Evolutionary conservation across 2,329 filamentous ascomycete genomes (phyloP).

Genomic region (Fusarium euwallaceae): DNA sequence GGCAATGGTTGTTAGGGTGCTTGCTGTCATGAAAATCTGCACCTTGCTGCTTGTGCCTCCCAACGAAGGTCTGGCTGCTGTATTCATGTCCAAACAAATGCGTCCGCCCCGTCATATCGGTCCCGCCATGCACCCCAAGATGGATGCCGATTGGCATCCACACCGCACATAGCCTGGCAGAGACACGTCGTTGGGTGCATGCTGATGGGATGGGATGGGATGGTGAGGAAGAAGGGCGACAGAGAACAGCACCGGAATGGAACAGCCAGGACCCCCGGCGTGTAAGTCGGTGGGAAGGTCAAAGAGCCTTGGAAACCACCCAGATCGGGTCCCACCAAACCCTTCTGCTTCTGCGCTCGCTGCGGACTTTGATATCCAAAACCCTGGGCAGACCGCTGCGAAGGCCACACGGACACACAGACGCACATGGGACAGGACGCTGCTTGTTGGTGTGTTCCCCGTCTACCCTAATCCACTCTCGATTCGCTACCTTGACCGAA

Average conservation of each 20-base stretch:
- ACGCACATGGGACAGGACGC: not conserved
- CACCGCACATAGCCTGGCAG: slow-evolving; percentile 37
- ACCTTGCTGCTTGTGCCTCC: slow-evolving; percentile 38
- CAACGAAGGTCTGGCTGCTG: slow-evolving; percentile 47
- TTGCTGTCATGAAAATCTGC: slow-evolving; percentile 40
- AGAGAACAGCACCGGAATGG: slow-evolving; percentile 31
- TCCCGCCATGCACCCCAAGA: slow-evolving; percentile 43
- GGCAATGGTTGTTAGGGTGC: slow-evolving; percentile 25
- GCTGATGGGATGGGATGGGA: not conserved
- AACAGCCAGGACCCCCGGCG: slow-evolving; percentile 33
- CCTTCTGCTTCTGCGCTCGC: not conserved
- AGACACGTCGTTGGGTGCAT: slow-evolving; percentile 43
- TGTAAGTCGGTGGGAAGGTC: slow-evolving; percentile 33
- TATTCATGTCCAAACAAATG: slow-evolving; percentile 50
- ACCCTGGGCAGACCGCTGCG: slow-evolving; percentile 19
- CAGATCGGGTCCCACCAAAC: slow-evolving; percentile 34
- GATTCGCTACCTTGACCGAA: slow-evolving; percentile 42
- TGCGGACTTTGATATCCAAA: slow-evolving; percentile 23
- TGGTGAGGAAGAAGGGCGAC: slow-evolving; percentile 10
- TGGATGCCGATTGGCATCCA: slow-evolving; percentile 47
- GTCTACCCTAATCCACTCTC: slow-evolving; percentile 36
- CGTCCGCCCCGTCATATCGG: slow-evolving; percentile 46
- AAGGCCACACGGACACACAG: slow-evolving; percentile 10
- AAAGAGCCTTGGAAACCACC: slow-evolving; percentile 23
- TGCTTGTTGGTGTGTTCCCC: slow-evolving; percentile 22